Base-by-base conservation (phyloP, 208 protist genomes). In the Leishmania tropica region DNA sequence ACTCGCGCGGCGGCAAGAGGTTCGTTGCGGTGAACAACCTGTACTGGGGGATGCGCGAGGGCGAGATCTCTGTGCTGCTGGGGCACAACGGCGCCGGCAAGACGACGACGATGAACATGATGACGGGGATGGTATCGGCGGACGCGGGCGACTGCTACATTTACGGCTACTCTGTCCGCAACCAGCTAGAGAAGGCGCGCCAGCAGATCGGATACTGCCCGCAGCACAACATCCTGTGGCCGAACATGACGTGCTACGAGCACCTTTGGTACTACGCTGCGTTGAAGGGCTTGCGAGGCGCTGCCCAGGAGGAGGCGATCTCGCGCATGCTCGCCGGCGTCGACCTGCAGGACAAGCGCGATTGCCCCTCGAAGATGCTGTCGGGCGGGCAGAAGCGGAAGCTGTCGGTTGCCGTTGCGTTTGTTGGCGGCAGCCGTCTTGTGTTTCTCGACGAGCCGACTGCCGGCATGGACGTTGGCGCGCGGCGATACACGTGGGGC, bases 401-500 rank as follows among this genome's bases (percentile, higher is more conserved):
- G 73, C 88, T 98, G 10, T 97, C 94, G 1, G 79, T 96, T 17
- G 91, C 92, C 48, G 87, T 98, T 6, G 87, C 97, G 37, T 95
- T 99, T 78, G 87, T 97, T n/a, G 95, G 94, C 35, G 10, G 45
- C 45, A 47, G 45, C 45, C 45, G 45, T 47, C 45, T 47, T 13
- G 80, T 98, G 68, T 88, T 98, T 37, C 88, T 98, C 19, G 96
- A 98, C 80, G 95, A 98, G 81, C 96, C 96, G 19, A 96, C 95
- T 1, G 92, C 92, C 0, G 95, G 95, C 0, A 91, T 98, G 93
- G 96, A 98, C 83, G 90, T 93, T 7, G 70, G 65, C 0, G 89
- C 93, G 6, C 89, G 95, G 8, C 90, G 93, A 19, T 84, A 91
- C 72, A 89, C 92, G 58, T 98, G 96, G 96, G 84, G 85, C 10